Evolutionary conservation across 2,329 filamentous ascomycete species (phyloP).

Genomic region (Hypoxylon sp.): DNA sequence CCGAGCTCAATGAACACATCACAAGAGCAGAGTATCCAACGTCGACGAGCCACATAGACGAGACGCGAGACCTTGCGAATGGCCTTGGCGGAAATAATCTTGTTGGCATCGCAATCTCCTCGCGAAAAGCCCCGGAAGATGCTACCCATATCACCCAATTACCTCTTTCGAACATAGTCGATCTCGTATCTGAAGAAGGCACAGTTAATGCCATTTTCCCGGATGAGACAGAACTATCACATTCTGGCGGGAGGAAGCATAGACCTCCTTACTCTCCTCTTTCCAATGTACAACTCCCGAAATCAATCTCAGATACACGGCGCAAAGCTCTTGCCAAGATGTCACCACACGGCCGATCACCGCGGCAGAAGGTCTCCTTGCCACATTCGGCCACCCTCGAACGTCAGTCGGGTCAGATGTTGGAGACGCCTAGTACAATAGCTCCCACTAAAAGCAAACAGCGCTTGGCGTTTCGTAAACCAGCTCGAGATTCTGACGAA

Average conservation of each 20-base stretch:
- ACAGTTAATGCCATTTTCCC: slow-evolving; percentile 21
- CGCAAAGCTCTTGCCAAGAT: slow-evolving; percentile 35
- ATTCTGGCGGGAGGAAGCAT: slow-evolving; percentile 1
- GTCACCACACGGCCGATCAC: slow-evolving; percentile 13
- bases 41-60: neutral
- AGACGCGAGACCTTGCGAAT: neutral
- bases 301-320: slow-evolving; percentile 30
- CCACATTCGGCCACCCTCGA: slow-evolving; percentile 10
- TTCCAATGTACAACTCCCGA: slow-evolving; percentile 26
- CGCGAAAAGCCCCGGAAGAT: neutral
- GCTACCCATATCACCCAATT: neutral
- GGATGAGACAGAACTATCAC: slow-evolving; percentile 3
- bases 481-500: slow-evolving; percentile 1
- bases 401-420: neutral
- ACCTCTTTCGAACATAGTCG: neutral
- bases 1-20: neutral
- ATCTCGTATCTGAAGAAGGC: neutral
- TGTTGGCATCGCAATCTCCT: neutral
- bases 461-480: neutral
- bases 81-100: neutral
- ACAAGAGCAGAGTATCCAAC: neutral
- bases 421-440: neutral
- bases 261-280: slow-evolving; percentile 18
- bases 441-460: slow-evolving; percentile 3
- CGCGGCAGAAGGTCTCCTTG: neutral